phyloP scores from a whole-genome alignment of 371 early-diverging fungal species.

The Nematocida homosporus region DNA sequence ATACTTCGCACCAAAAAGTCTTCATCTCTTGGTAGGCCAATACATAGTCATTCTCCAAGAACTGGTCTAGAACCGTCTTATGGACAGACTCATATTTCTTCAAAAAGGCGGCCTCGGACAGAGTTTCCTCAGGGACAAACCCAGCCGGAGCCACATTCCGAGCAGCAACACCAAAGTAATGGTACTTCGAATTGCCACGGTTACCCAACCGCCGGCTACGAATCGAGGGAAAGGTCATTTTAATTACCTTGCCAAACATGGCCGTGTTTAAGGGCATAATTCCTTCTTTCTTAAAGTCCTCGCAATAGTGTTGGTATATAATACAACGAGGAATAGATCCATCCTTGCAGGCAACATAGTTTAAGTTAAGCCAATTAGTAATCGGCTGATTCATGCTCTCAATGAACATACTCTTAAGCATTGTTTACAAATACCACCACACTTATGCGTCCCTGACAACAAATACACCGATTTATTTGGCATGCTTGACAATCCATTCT shows the following conservation, averaged over 20 bases:
- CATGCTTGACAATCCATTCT: slow-evolving; percentile 85
- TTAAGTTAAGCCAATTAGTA: slow-evolving; percentile 67
- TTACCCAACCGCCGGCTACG: slow-evolving; percentile 71
- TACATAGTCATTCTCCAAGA: slow-evolving; percentile 21
- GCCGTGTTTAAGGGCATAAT: slow-evolving; percentile 71
- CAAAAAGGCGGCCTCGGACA: slow-evolving; percentile 12
- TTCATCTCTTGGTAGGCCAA: slow-evolving; percentile 50
- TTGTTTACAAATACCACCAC: slow-evolving; percentile 51
- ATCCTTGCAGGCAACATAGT: slow-evolving; percentile 69
- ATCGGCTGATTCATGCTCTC: slow-evolving; percentile 59
- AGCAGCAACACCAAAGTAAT: slow-evolving; percentile 69
- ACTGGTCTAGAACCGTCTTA: slow-evolving; percentile 2
- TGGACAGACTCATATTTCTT: slow-evolving; percentile 31
- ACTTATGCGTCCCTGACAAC: background rate
- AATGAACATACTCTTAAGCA: slow-evolving; percentile 49
- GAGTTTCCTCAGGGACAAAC: slow-evolving; percentile 2
- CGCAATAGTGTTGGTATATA: slow-evolving; percentile 71
- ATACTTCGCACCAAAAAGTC: slow-evolving; percentile 31
- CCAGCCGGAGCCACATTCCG: background rate
- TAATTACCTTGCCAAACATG: slow-evolving; percentile 72
- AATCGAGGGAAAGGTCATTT: slow-evolving; percentile 70
- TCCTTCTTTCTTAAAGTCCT: slow-evolving; percentile 66
- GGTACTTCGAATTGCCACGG: slow-evolving; percentile 71
- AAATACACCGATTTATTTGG: slow-evolving; percentile 59
- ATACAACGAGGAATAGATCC: slow-evolving; percentile 71